Evolutionary conservation across 345 rosid genomes (phyloP).

Genomic region (Sapria himalayana): DNA sequence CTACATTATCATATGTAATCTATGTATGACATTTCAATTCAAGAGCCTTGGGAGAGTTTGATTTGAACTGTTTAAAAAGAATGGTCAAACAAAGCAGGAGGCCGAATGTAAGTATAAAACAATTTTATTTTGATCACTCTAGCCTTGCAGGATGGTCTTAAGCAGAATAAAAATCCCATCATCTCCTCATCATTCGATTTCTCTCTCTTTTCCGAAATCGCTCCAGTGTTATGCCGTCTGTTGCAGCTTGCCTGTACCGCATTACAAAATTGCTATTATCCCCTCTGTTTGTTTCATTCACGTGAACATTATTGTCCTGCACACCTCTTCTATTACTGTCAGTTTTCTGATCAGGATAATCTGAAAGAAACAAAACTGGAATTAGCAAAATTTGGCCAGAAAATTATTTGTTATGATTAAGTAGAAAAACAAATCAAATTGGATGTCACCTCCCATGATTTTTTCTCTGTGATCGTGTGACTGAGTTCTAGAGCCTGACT

Average conservation of each 20-base stretch:
- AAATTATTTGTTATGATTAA: too few relatives aligned
- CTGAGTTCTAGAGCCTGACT: constrained; percentile 60
- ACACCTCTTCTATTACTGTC: constrained; percentile 30
- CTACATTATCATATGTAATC: background rate
- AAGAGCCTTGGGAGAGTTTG: too few relatives aligned
- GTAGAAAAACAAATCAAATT: too few relatives aligned
- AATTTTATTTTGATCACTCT: background rate
- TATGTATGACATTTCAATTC: too few relatives aligned
- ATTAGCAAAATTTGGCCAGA: too few relatives aligned
- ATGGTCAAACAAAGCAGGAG: too few relatives aligned
- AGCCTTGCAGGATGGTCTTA: background rate
- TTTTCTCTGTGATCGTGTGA: too few relatives aligned
- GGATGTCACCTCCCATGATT: too few relatives aligned
- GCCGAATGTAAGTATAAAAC: background rate
- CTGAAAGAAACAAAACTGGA: too few relatives aligned
- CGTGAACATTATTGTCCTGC: constrained; percentile 24
- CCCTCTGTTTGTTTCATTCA: constrained; percentile 33
- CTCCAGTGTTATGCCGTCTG: constrained; percentile 76
- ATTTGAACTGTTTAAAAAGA: too few relatives aligned
- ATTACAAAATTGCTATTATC: constrained; percentile 30
- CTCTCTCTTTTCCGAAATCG: constrained; percentile 94
- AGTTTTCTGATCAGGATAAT: constrained; percentile 91
- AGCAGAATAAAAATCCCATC: background rate
- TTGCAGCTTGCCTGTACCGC: constrained; percentile 81
- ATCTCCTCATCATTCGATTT: constrained; percentile 81